Evolutionary conservation across 129 eudicot species (phyloP).

Genomic region (Escallonia herrerae): DNA sequence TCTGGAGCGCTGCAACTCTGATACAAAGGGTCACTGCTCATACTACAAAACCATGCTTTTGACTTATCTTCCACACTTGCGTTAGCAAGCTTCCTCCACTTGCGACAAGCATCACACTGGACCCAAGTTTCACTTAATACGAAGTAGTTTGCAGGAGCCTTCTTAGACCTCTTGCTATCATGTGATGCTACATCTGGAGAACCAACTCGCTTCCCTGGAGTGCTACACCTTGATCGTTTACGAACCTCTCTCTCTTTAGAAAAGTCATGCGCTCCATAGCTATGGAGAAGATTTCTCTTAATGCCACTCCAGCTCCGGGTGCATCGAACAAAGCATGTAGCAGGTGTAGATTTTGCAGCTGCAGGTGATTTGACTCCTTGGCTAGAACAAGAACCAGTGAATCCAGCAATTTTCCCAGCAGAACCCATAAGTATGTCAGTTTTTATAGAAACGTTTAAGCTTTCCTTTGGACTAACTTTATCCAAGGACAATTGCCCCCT

Average conservation of each 20-base stretch:
- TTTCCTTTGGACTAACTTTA: slow-evolving; percentile 29
- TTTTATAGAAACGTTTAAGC: slow-evolving; percentile 4
- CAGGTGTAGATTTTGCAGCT: slow-evolving; percentile 19
- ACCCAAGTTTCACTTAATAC: slow-evolving; percentile 66
- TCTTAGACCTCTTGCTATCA: slow-evolving; percentile 34
- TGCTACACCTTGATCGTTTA: slow-evolving; percentile 21
- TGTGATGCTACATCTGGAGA: slow-evolving; percentile 18
- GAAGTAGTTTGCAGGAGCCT: slow-evolving; percentile 10
- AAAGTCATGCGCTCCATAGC: slow-evolving; percentile 24
- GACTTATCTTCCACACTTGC: slow-evolving; percentile 35
- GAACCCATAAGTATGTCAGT: slow-evolving; percentile 2
- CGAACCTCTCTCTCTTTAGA: slow-evolving; percentile 14
- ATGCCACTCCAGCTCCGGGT: slow-evolving; percentile 45
- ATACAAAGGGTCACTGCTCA: slow-evolving; percentile 56
- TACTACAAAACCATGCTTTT: slow-evolving; percentile 88
- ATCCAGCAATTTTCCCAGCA: slow-evolving; percentile 3
- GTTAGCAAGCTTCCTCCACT: slow-evolving; percentile 72
- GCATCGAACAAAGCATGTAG: slow-evolving; percentile 16
- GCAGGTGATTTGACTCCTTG: slow-evolving; percentile 21
- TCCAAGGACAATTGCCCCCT: slow-evolving; percentile 44
- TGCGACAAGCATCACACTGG: slow-evolving; percentile 84
- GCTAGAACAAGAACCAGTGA: slow-evolving; percentile 9
- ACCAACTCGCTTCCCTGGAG: slow-evolving; percentile 16
- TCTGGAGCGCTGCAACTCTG: slow-evolving; percentile 69
- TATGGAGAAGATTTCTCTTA: slow-evolving; percentile 56